These are phyloP conservation scores for Sanghuangporus baumii DNA, from an alignment of 1,284 basidiomycete species.

Conservation along the genomic window DNA sequence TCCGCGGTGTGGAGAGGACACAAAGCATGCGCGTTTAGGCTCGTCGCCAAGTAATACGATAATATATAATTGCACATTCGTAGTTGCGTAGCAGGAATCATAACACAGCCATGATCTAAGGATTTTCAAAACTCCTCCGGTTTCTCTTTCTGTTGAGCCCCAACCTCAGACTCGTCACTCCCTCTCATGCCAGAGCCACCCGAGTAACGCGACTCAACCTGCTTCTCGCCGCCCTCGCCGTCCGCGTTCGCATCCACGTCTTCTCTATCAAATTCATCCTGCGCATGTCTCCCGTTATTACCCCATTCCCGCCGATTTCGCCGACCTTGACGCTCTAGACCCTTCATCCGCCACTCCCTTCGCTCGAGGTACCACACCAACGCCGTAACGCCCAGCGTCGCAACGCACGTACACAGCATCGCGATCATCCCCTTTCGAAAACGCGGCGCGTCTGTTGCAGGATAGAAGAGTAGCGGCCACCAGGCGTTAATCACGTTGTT, in stretches of 20 bases:
- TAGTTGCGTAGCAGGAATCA: too few relatives aligned
- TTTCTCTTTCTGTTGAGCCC: background rate
- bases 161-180: background rate
- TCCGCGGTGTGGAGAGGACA: too few relatives aligned
- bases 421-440: constrained; percentile 63
- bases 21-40: too few relatives aligned
- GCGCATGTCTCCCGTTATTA: background rate
- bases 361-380: constrained; percentile 52
- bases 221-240: background rate
- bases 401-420: constrained; percentile 52
- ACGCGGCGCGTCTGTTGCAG: constrained; percentile 57
- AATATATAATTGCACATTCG: too few relatives aligned
- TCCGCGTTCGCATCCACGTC: background rate
- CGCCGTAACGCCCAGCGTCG: constrained; percentile 51
- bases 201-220: background rate
- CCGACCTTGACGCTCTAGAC: background rate
- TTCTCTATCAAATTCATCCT: background rate
- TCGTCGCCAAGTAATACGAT: too few relatives aligned
- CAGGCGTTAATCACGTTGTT: constrained; percentile 66
- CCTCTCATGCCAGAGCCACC: background rate
- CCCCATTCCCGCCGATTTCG: background rate
- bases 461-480: constrained; percentile 67
- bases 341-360: constrained; percentile 29
- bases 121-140: background rate
- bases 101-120: too few relatives aligned